Percentiles rank a stretch among this genome's conserved stretches.
These are phyloP conservation scores for Cercospora beticola DNA, from an alignment of 2,329 filamentous ascomycete genomes.

Conservation along the genomic window DNA sequence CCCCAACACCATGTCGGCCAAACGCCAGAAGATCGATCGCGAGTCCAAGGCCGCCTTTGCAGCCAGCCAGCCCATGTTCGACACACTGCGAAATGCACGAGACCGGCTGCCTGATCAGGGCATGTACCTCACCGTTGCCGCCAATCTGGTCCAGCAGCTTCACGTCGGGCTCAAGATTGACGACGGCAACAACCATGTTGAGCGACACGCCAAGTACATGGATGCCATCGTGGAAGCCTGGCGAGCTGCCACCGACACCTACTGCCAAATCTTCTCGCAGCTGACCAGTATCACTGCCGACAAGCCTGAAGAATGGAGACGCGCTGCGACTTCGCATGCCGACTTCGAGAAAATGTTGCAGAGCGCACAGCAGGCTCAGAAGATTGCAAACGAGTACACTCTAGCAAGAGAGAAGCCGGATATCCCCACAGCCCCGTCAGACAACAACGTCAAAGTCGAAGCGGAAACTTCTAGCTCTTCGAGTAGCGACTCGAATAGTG, in stretches of 20 bases:
- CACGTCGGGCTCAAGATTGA: constrained; percentile 32
- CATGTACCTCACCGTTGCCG: constrained; percentile 27
- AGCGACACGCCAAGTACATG: constrained; percentile 30
- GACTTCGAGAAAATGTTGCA: constrained; percentile 30
- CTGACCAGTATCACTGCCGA: constrained; percentile 30
- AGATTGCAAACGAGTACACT: constrained; percentile 20
- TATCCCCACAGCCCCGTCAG: background rate
- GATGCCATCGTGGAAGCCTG: constrained; percentile 34
- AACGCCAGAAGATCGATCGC: constrained; percentile 21
- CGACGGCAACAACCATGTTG: constrained; percentile 20
- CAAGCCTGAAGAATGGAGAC: constrained; percentile 28
- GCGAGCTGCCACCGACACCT: constrained; percentile 30
- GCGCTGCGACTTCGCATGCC: constrained; percentile 24
- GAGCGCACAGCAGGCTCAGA: constrained; percentile 25
- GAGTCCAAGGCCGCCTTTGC: constrained; percentile 31
- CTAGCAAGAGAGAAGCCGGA: constrained; percentile 12
- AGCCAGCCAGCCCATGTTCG: constrained; percentile 35
- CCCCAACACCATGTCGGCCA: constrained; percentile 9
- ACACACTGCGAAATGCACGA: constrained; percentile 30
- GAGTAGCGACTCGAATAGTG: background rate
- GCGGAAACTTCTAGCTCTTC: background rate
- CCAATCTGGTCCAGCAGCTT: constrained; percentile 32
- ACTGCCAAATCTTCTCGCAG: constrained; percentile 32
- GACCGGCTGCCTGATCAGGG: constrained; percentile 26
- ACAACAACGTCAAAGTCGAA: background rate